Conservation (phyloP, 257 asterid species). For the Lantana camara region DNA sequence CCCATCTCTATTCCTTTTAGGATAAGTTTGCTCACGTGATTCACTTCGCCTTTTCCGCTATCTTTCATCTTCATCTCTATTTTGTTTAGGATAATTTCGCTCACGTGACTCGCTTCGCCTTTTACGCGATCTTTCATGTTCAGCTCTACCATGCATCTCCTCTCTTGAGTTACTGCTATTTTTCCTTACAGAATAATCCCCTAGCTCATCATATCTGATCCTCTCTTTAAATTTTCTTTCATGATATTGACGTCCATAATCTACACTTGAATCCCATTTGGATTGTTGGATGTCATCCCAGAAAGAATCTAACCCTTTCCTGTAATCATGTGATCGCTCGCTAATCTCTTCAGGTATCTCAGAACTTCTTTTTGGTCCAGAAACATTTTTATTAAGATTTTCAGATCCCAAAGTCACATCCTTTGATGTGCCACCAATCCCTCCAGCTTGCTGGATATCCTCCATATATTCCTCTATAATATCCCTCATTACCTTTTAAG, state of each 20-base stretch:
- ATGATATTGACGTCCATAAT: slow-evolving; percentile 31
- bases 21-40: slow-evolving; percentile 33
- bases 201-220: slow-evolving; percentile 33
- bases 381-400: slow-evolving; percentile 30
- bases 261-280: slow-evolving; percentile 39
- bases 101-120: too few species aligned
- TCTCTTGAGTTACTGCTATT: slow-evolving; percentile 34
- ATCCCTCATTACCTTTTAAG: slow-evolving; percentile 67
- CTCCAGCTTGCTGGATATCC: slow-evolving; percentile 62
- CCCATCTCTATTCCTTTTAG: slow-evolving; percentile 35
- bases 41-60: slow-evolving; percentile 40
- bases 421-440: slow-evolving; percentile 39
- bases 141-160: slow-evolving; percentile 32
- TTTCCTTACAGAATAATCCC: slow-evolving; percentile 27
- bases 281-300: slow-evolving; percentile 32
- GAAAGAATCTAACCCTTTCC: slow-evolving; percentile 34
- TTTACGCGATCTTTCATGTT: too few species aligned
- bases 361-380: slow-evolving; percentile 34
- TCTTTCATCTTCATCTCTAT: too few species aligned
- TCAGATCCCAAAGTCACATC: slow-evolving; percentile 41
- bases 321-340: slow-evolving; percentile 35
- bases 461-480: slow-evolving; percentile 89
- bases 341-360: slow-evolving; percentile 32
- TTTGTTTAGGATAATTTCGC: too few species aligned
- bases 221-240: slow-evolving; percentile 37